Base-by-base conservation (phyloP, 2,329 filamentous ascomycete species). In the Trichocomaceae sp. region DNA sequence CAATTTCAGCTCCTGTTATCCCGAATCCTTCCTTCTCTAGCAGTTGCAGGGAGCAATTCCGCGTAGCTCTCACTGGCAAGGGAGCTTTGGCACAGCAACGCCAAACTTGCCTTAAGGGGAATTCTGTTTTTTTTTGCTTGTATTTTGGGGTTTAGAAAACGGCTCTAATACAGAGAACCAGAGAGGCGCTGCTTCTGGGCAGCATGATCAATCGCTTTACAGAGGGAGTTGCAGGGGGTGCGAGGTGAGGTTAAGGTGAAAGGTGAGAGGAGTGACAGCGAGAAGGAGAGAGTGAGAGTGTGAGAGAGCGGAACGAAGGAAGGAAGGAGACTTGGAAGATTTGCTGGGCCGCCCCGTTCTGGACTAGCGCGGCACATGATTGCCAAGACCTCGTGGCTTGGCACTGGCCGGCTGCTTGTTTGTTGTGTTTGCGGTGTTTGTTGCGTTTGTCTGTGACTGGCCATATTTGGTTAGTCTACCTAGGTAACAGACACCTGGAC, bases 181-280 rank as follows among this genome's bases (percentile, higher is more conserved):
- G 63, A 64, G 60, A 62, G 57, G 2, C 35, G 57, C 60, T 64
- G 65, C 62, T 60, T 57, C 60, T 62, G 59, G 65, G 63, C 63
- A 67, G 65, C 63, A 69, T 69, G 64, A 62, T 68, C 62, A 67
- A 68, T 69, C 65, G 66, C 65, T 71, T 73, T 72, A 72, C 70
- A 65, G 63, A 61, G 61, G 64, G 33, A 58, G 56, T 56, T 56
- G 49, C 56, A 55, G 58, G 51, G 53, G 52, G 35, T n/a, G 51
- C 44, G 50, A 56, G 53, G 56, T 46, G 23, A 19, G 44, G 35
- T 31, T 47, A 54, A 56, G 54, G 41, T 29, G 57, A 52, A 31
- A 29, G 52, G 44, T 37, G 54, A 54, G 48, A 31, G 23, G n/a
- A n/a, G n/a, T n/a, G n/a, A n/a, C n/a, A 26, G 23, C 23, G 7